A percentile compares a stretch with the other conserved stretches of the same genome.
Conservation (phyloP, 805 yeast genomes). For the Candida tammaniensis region DNA sequence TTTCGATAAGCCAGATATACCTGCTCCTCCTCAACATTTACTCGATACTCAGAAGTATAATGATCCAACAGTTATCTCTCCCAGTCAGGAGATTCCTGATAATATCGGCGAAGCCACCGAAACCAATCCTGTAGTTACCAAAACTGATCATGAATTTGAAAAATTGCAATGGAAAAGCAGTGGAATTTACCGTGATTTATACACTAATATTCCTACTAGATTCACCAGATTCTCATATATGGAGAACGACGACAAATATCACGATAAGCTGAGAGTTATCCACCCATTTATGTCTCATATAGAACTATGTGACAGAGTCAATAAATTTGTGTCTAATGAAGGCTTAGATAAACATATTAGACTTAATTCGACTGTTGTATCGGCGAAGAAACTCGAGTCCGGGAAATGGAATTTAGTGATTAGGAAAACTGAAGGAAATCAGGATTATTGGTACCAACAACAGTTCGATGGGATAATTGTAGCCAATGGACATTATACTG, state of each 20-base stretch:
- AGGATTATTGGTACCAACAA: conserved; percentile 43
- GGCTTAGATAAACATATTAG: conserved; percentile 31
- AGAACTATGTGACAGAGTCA: conserved; percentile 28
- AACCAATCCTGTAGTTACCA: conserved; percentile 15
- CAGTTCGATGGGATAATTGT: conserved; percentile 59
- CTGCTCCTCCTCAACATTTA: conserved; percentile 28
- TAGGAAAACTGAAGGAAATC: conserved; percentile 10
- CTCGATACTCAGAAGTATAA: conserved; percentile 28
- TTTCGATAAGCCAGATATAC: conserved; percentile 18
- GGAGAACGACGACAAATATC: conserved; percentile 20
- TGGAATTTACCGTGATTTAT: conserved; percentile 37
- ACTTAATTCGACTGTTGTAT: conserved; percentile 39
- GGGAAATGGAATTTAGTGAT: conserved; percentile 41
- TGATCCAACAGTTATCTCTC: conserved; percentile 31
- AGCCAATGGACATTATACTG: conserved; percentile 63
- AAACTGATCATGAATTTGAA: conserved; percentile 7
- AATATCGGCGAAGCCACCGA: conserved; percentile 18
- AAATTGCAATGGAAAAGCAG: conserved; percentile 35
- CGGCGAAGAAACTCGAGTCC: conserved; percentile 23
- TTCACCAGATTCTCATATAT: conserved; percentile 38
- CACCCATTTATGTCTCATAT: conserved; percentile 38
- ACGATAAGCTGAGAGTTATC: conserved; percentile 21
- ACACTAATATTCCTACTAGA: conserved; percentile 40
- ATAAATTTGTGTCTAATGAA: conserved; percentile 24
- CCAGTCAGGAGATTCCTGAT: conserved; percentile 13